phyloP scores from a whole-genome alignment of 768 basidiomycete genomes.

The Leccinum rimulosum region DNA sequence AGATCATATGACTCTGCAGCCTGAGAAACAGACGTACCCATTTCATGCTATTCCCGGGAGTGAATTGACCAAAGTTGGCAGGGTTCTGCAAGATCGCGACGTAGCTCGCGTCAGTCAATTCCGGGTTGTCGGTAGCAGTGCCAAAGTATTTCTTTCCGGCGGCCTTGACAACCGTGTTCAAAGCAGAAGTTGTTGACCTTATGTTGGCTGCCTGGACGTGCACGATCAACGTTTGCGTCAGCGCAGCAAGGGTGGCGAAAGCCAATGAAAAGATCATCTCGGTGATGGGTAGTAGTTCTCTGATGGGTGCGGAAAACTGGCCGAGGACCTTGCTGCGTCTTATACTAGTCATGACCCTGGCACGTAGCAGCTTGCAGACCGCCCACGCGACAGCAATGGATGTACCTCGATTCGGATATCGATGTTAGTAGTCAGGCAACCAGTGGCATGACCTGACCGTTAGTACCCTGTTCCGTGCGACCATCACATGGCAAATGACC shows the following conservation, averaged over 20 bases:
- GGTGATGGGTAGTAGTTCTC: neutral
- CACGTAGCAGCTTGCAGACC: neutral
- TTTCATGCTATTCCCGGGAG: conserved; percentile 19
- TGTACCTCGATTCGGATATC: neutral
- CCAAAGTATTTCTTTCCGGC: conserved; percentile 45
- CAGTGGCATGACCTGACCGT: neutral
- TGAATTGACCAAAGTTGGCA: conserved; percentile 18
- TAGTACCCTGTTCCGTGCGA: neutral
- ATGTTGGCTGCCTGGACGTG: neutral
- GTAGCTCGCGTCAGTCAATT: conserved; percentile 35
- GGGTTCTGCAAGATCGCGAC: conserved; percentile 2
- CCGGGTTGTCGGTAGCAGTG: conserved; percentile 45
- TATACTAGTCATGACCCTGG: neutral
- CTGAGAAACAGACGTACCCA: conserved; percentile 16
- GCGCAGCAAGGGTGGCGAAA: conserved; percentile 4
- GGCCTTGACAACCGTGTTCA: conserved; percentile 37
- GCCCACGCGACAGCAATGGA: neutral
- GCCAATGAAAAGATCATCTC: conserved; percentile 3
- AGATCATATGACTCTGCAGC: too few relatives aligned
- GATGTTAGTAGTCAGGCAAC: neutral
- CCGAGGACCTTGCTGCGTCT: neutral
- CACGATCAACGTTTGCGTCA: neutral
- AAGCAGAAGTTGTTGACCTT: conserved; percentile 2
- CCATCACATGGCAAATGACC: too few relatives aligned
- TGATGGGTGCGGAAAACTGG: neutral